Percentiles rank a stretch among this genome's conserved stretches.
phyloP scores from a whole-genome alignment of 129 eudicot genomes.

The Silybum marianum region DNA sequence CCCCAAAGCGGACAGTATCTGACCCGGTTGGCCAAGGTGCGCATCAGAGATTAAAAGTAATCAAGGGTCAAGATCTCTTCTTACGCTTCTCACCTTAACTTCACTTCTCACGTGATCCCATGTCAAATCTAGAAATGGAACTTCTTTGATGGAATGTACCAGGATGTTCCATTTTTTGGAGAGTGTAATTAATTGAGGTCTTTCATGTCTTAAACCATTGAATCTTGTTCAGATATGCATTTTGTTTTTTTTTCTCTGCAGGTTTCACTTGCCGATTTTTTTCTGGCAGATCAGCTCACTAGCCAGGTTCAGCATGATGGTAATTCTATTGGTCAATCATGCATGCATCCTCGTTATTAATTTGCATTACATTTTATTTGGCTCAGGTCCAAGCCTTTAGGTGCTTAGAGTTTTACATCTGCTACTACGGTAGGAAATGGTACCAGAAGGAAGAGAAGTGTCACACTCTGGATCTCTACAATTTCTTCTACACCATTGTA shows the following conservation, averaged over 20 bases:
- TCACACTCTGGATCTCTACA: constrained; percentile 53
- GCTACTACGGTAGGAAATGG: constrained; percentile 58
- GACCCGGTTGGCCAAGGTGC: too few relatives aligned
- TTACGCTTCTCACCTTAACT: too few relatives aligned
- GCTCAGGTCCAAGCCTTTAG: constrained; percentile 76
- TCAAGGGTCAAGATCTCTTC: too few relatives aligned
- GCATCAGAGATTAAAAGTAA: too few relatives aligned
- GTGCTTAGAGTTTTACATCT: constrained; percentile 70
- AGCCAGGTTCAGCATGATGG: constrained; percentile 59
- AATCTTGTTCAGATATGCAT: background rate
- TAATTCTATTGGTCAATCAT: constrained; percentile 1
- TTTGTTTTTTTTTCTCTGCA: constrained; percentile 24
- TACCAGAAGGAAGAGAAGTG: constrained; percentile 44
- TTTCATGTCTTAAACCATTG: background rate
- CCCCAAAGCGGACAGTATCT: too few relatives aligned
- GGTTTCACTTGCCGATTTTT: constrained; percentile 81
- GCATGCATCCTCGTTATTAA: background rate
- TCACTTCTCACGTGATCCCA: too few relatives aligned
- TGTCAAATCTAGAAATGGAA: background rate
- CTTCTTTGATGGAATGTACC: background rate
- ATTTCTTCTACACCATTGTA: constrained; percentile 58
- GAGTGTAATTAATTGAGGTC: background rate
- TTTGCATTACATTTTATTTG: constrained; percentile 15
- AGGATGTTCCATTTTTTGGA: constrained; percentile 2
- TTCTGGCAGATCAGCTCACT: constrained; percentile 86